These are phyloP conservation scores for Cladosporium sphaerospermum DNA, from an alignment of 2,329 filamentous ascomycete species.

Conservation along the genomic window DNA sequence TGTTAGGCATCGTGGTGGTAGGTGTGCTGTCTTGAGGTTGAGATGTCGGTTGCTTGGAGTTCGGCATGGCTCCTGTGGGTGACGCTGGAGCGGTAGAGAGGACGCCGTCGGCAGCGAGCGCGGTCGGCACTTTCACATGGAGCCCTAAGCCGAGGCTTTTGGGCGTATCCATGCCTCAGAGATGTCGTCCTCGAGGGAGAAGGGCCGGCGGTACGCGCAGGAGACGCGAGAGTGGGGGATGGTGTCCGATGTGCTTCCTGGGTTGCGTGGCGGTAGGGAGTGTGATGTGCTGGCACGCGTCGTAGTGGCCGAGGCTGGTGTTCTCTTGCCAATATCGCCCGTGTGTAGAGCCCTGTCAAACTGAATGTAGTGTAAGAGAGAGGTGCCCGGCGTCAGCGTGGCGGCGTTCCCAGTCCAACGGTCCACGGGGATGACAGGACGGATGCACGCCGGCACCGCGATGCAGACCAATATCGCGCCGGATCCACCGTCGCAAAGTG, in stretches of 20 bases:
- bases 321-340: not conserved
- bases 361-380: not conserved
- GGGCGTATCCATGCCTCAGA: not conserved
- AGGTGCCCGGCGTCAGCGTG: not conserved
- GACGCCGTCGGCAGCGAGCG: slow-evolving; percentile 17
- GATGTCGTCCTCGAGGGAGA: not conserved
- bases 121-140: not conserved
- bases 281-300: not conserved
- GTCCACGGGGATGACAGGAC: not conserved
- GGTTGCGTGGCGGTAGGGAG: not conserved
- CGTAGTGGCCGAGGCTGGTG: not conserved
- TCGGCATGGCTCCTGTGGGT: slow-evolving; percentile 21
- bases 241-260: not conserved
- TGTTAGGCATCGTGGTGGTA: slow-evolving; percentile 9
- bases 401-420: not conserved
- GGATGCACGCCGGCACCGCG: not conserved
- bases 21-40: slow-evolving; percentile 12
- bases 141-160: slow-evolving; percentile 14
- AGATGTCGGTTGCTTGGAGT: slow-evolving; percentile 12
- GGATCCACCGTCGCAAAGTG: not conserved
- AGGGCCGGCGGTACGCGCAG: not conserved
- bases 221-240: not conserved
- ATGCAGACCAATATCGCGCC: not conserved
- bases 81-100: slow-evolving; percentile 30
- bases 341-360: not conserved